These are phyloP conservation scores for Drechslerella dactyloides DNA, from an alignment of 2,329 filamentous ascomycete species.

Conservation along the genomic window DNA sequence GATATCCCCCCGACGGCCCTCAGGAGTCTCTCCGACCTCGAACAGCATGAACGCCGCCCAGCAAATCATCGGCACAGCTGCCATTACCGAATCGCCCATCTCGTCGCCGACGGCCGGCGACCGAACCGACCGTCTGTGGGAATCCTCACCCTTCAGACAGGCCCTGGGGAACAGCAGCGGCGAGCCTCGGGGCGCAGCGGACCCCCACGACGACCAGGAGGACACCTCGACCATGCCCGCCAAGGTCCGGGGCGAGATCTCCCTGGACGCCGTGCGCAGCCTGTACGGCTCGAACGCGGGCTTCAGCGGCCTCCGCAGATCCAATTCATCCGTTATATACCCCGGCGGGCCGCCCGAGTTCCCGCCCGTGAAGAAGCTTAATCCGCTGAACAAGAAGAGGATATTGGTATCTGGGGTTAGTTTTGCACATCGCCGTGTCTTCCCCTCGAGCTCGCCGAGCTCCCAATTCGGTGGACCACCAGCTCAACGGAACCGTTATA, in stretches of 20 bases:
- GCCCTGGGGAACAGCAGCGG: constrained; percentile 12
- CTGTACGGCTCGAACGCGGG: constrained; percentile 28
- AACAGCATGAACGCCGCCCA: constrained; percentile 46
- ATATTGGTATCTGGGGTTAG: constrained; percentile 55
- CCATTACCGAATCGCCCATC: constrained; percentile 41
- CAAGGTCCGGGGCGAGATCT: constrained; percentile 27
- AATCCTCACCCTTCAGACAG: constrained; percentile 33
- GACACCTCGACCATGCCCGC: neutral
- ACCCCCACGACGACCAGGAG: constrained; percentile 2
- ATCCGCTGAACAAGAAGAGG: constrained; percentile 54
- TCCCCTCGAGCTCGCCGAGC: neutral
- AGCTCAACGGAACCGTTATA: constrained; percentile 22
- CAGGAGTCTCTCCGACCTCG: constrained; percentile 41
- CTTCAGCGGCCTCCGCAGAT: constrained; percentile 30
- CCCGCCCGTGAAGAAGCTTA: constrained; percentile 53
- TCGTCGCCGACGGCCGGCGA: constrained; percentile 40
- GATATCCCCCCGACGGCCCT: constrained; percentile 47
- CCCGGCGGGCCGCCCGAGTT: constrained; percentile 51
- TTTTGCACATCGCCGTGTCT: constrained; percentile 6
- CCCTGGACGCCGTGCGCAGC: constrained; percentile 40
- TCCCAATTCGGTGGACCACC: constrained; percentile 6
- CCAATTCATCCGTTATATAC: constrained; percentile 52
- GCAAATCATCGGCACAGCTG: constrained; percentile 36
- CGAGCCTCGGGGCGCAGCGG: constrained; percentile 2
- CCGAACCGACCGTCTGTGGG: constrained; percentile 41